These are phyloP conservation scores for Bruguiera parviflora DNA, from an alignment of 345 rosid genomes.

Conservation along the genomic window DNA sequence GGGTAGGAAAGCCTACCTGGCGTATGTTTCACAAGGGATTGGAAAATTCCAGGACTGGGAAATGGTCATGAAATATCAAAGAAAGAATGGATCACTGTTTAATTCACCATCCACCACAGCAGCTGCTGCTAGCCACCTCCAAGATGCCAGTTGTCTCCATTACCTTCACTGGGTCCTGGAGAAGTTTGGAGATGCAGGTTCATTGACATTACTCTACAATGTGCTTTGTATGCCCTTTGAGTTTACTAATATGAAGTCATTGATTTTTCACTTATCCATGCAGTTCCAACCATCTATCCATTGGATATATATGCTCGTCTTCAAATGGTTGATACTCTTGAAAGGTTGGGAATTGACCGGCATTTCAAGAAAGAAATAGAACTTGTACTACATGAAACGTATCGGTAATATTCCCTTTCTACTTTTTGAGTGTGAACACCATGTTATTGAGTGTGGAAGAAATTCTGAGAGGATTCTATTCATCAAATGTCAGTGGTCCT, in stretches of 20 bases:
- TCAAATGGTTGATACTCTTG: constrained; percentile 50
- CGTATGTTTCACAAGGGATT: constrained; percentile 70
- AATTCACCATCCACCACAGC: constrained; percentile 93
- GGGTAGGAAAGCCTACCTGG: constrained; percentile 57
- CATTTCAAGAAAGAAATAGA: constrained; percentile 60
- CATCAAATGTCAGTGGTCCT: background rate
- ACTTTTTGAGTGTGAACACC: background rate
- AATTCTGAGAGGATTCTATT: background rate
- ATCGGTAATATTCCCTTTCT: constrained; percentile 41
- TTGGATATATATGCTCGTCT: constrained; percentile 53
- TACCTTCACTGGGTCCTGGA: constrained; percentile 54
- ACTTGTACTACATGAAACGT: constrained; percentile 48
- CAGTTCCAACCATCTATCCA: constrained; percentile 85
- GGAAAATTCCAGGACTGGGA: constrained; percentile 56
- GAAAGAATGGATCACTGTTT: constrained; percentile 70
- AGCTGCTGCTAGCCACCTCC: constrained; percentile 53
- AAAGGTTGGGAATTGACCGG: constrained; percentile 64
- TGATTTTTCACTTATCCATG: constrained; percentile 20
- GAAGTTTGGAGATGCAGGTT: constrained; percentile 71
- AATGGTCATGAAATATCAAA: constrained; percentile 58
- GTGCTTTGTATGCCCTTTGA: background rate
- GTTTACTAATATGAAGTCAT: constrained; percentile 6
- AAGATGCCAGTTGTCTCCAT: constrained; percentile 51
- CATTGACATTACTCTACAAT: constrained; percentile 7
- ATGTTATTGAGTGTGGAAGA: background rate